These are phyloP conservation scores for Digitaria exilis DNA, from an alignment of 202 grass and related monocot species.

Conservation along the genomic window DNA sequence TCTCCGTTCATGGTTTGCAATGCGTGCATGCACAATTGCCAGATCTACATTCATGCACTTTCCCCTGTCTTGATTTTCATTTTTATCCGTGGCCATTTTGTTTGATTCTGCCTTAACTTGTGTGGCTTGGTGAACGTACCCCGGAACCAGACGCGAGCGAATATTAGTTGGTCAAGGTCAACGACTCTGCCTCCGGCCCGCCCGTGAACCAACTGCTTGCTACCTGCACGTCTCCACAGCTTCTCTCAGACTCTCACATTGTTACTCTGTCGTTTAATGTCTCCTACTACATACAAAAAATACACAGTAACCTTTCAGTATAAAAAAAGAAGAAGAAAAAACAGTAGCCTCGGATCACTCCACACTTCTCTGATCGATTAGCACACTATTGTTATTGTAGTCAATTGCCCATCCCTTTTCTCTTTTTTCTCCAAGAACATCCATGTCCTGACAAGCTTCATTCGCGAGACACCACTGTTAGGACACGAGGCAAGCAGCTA, in stretches of 20 bases:
- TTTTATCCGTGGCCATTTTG: too few relatives aligned
- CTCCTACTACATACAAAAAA: too few relatives aligned
- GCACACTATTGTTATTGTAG: too few relatives aligned
- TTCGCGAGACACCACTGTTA: neutral
- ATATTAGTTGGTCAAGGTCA: neutral
- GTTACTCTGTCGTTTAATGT: neutral
- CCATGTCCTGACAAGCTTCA: conserved; percentile 1
- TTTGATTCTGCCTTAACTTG: neutral
- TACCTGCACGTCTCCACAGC: neutral
- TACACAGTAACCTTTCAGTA: too few relatives aligned
- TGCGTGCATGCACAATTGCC: too few relatives aligned
- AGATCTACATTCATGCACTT: too few relatives aligned
- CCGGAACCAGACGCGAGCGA: neutral
- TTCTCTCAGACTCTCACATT: neutral
- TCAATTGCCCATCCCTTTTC: too few relatives aligned
- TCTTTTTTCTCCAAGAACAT: neutral
- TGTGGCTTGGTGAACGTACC: neutral
- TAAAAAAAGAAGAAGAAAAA: too few relatives aligned
- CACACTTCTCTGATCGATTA: too few relatives aligned
- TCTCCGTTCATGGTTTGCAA: too few relatives aligned
- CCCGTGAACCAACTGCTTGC: neutral
- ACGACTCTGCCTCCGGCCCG: neutral
- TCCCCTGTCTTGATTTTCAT: too few relatives aligned
- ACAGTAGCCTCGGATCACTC: too few relatives aligned
- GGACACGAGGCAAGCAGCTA: conserved; percentile 34